Conservation (phyloP, 2,329 filamentous ascomycete species). For the Thielaviopsis punctulata region DNA sequence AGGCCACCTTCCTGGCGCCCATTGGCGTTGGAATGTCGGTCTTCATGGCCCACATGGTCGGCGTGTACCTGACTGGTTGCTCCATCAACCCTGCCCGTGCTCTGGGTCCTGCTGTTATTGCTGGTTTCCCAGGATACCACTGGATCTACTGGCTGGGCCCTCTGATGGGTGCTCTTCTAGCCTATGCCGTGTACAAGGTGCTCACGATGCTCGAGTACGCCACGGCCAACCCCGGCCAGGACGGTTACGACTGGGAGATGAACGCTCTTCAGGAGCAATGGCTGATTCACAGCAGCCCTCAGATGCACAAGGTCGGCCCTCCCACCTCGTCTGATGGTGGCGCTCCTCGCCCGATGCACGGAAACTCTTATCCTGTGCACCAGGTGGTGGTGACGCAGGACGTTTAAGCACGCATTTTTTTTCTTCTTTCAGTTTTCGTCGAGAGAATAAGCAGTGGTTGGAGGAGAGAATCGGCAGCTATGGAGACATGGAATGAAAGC, state of each 20-base stretch:
- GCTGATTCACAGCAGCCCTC: not conserved
- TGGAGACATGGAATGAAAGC: not conserved
- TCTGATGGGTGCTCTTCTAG: conserved; percentile 29
- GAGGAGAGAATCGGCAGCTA: not conserved
- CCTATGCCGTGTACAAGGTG: conserved; percentile 31
- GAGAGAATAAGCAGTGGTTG: not conserved
- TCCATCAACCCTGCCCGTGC: conserved; percentile 34
- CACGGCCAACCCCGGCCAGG: conserved; percentile 32
- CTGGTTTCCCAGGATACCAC: conserved; percentile 27
- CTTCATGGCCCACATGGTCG: conserved; percentile 38
- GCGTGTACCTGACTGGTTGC: conserved; percentile 30
- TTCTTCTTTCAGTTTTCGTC: not conserved
- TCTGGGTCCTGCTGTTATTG: conserved; percentile 30
- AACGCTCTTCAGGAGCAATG: conserved; percentile 8
- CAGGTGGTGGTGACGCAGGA: conserved; percentile 3
- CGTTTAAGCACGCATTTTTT: conserved; percentile 1
- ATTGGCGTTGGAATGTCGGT: conserved; percentile 55
- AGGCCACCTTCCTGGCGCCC: conserved; percentile 52
- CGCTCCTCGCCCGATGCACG: conserved; percentile 4
- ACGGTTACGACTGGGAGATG: conserved; percentile 21
- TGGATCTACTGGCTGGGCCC: conserved; percentile 42
- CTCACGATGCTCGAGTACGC: conserved; percentile 35
- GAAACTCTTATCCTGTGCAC: not conserved
- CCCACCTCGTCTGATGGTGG: conserved; percentile 9
- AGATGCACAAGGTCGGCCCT: conserved; percentile 9